Percentiles rank a stretch among this genome's conserved stretches.
Conservation (phyloP, 257 asterid genomes). For the Oldenlandia corymbosa region DNA sequence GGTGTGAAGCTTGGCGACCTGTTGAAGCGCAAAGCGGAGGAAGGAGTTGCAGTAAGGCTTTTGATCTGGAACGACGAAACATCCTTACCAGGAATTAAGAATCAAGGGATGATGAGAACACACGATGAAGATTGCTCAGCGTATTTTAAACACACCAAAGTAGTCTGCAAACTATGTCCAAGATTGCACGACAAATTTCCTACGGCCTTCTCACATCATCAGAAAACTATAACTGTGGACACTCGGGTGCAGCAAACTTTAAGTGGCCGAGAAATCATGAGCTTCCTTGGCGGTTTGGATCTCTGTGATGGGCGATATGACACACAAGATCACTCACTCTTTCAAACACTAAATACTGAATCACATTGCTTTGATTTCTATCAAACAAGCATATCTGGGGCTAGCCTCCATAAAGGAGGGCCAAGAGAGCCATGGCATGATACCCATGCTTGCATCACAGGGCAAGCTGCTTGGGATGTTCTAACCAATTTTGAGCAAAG, state of each 20-base stretch:
- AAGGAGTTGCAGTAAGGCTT: constrained; percentile 77
- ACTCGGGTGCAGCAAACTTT: constrained; percentile 35
- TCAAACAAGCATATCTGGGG: constrained; percentile 76
- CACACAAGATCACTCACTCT: constrained; percentile 72
- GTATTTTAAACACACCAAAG: constrained; percentile 74
- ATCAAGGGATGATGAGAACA: constrained; percentile 81
- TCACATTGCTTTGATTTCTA: constrained; percentile 75
- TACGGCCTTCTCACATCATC: constrained; percentile 79
- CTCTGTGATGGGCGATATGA: constrained; percentile 92
- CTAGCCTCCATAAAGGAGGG: constrained; percentile 80
- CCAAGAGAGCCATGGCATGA: constrained; percentile 98
- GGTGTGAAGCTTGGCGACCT: constrained; percentile 83
- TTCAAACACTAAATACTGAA: constrained; percentile 63
- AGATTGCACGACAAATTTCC: constrained; percentile 70
- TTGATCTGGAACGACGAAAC: constrained; percentile 88
- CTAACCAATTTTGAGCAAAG: constrained; percentile 79
- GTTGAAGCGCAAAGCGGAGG: constrained; percentile 71
- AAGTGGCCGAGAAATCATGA: constrained; percentile 54
- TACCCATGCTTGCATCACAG: constrained; percentile 65
- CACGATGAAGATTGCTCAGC: constrained; percentile 69
- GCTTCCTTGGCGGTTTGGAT: constrained; percentile 83
- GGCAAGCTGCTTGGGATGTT: constrained; percentile 67
- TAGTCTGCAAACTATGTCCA: constrained; percentile 60
- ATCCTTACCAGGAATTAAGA: constrained; percentile 66
- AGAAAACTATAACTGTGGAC: constrained; percentile 62